Evolutionary conservation across 306 rosid genomes (phyloP), one percentile per base, ranked within the genome.

Genomic region (Malus sieversii): DNA sequence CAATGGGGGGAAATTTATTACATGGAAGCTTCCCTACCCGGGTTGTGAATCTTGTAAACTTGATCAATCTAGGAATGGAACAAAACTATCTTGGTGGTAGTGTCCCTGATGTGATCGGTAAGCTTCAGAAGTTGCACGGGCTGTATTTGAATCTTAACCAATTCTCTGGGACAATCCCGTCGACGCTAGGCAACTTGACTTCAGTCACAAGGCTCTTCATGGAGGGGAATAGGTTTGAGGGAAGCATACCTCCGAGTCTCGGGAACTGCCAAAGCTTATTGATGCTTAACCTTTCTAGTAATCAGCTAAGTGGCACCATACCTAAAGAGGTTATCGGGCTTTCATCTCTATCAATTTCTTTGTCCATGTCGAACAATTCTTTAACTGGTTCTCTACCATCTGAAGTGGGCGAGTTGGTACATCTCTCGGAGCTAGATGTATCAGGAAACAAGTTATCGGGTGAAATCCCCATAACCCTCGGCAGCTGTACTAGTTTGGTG

Each of bases 391-490:
- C 72, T 13, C 66, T 82, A 66, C 81, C 82, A n/a, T 18, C 12
- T 23, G 86, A 85, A 82, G 84, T 82, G 32, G 79, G 81, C 1
- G 11, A 52, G 25, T 75, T 82, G 8, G 64, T 20, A 4, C 66
- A 75, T 66, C 74, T 85, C 38, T 58, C 23, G 0, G 2, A 29
- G 68, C 62, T 85, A 46, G 81, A 74, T 60, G 30, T 80, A 12
- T 79, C 84, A 10, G 33, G 72, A 5, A 85, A 85, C 78, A 74
- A 61, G 63, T 71, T 85, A 58, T 82, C 81, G 0, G 77, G 83
- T 29, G 40, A 52, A 13, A 82, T 85, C 48, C 84, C 86, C 1
- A 1, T 12, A 30, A 22, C 75, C 53, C 70, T 85, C 8, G 82
- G 81, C 0, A 75, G 53, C 25, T 85, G 86, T n/a, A 6, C 13